Base-by-base conservation (phyloP, 2,329 filamentous ascomycete genomes). In the Colletotrichum noveboracense region DNA sequence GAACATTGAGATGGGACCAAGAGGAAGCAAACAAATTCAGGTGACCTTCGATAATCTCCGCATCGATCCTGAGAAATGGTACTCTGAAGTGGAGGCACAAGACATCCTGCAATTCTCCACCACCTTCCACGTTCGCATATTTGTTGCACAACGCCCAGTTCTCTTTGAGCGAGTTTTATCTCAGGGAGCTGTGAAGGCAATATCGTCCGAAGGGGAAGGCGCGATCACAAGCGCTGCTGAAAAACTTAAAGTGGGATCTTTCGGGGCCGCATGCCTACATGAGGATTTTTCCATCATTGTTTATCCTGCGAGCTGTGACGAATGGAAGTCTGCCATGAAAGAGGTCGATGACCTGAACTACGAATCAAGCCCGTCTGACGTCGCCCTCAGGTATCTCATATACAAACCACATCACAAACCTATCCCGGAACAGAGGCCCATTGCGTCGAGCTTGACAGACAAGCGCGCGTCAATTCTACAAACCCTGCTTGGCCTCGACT, bases 261-360 rank as follows among this genome's bases (percentile, higher is more conserved):
- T 85, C 5, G 87, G 85, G 1, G 77, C 87, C 2, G 79, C 86
- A 12, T 83, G 81, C 43, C 78, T 83, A 24, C 69, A 78, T 18
- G 76, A 80, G 6, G 74, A 80, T 13, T 84, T 81, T 36, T 85
- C 82, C 66, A 76, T 89, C 21, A 66, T 90, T 6, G 56, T 89
- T 1, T 86, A 86, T 66, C 84, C 87, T 2, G 74, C 81, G 3
- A 79, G 79, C 30, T 84, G 84, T 66, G 81, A 84, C 1, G 81
- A 83, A 1, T 88, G 85, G 83, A 79, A 75, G 24, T 64, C 75
- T 7, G 70, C 77, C 6, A 28, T 66, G 6, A 67, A 80, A 16
- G 80, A 78, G 6, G 74, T 74, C 16, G 76, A 77, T 21, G 43
- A 52, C 4, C n/a, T 52, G n/a, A 21, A 52, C 10, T 13, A 52